Base-by-base conservation (phyloP, 164 flowering plant genomes). In the Pachysandra terminalis region DNA sequence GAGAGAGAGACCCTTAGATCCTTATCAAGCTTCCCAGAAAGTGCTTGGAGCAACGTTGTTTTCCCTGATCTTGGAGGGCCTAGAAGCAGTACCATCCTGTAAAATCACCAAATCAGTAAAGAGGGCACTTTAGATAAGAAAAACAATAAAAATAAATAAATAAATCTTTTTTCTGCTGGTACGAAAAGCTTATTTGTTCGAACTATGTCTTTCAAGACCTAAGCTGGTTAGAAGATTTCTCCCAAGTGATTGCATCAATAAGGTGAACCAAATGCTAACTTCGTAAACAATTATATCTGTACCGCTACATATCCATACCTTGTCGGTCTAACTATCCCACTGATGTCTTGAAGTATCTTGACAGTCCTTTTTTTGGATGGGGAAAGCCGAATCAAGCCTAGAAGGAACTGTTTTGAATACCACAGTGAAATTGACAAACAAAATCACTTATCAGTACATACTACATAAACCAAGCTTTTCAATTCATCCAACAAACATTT, bases 51-150 rank as follows among this genome's bases (percentile, higher is more conserved):
- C 64, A 85, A 61, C 9, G 81, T 81, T 66, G 88, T 85, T 71
- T 82, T 82, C 26, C 89, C 85, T 19, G 84, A 66, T 3, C 80
- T 75, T 13, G 88, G 88, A 74, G 88, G 88, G 28, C 88, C 88
- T 25, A 84, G 84, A 65, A 84, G 81, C 60, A 76, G 64, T 1
- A 73, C 69, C 79, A 76, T 76, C 76, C 79, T 76, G 61, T 3
- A 41, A 65, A 56, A 27, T 19, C 19, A 64, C n/a, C 7, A 72
- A 28, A 59, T 17, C 12, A 48, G 16, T 62, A 23, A 66, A 28
- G 56, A 56, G 14, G 48, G 17, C 21, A 68, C 51, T 45, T 45
- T 15, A 45, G 1, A 45, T 13, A 40, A 40, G 45, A 5, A 40
- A 40, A 5, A 40, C 45, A 40, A 40, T 10, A 5, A 10, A 45